A percentile compares a stretch with the other conserved stretches of the same genome.
Conservation (phyloP, 1,284 basidiomycete genomes). For the Moniliophthora roreri region DNA sequence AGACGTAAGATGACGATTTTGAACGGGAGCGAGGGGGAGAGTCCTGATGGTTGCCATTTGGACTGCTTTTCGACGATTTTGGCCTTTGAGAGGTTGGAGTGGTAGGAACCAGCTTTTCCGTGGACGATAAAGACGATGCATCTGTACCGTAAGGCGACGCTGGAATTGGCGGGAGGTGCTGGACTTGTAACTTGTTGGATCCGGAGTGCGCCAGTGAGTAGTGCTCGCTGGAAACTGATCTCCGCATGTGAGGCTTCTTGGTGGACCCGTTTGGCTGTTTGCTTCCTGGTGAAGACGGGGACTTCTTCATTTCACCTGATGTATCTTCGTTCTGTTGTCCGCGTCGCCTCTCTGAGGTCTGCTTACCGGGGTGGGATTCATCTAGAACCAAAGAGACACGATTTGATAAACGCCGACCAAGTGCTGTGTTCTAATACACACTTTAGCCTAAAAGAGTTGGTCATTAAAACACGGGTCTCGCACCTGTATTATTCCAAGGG, state of each 20-base stretch:
- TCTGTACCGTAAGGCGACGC: conserved; percentile 59
- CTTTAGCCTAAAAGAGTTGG: conserved; percentile 2
- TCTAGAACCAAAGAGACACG: conserved; percentile 37
- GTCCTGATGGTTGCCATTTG: conserved; percentile 3
- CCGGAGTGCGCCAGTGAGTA: conserved; percentile 14
- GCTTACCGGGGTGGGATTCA: conserved; percentile 7
- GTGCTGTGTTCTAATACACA: conserved; percentile 63
- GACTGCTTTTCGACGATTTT: conserved; percentile 6
- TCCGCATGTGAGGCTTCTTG: conserved; percentile 29
- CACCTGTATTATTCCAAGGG: conserved; percentile 84
- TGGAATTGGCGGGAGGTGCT: conserved; percentile 58
- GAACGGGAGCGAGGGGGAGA: conserved; percentile 27
- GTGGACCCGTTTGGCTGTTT: conserved; percentile 3
- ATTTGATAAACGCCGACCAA: conserved; percentile 66
- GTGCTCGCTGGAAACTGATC: conserved; percentile 40
- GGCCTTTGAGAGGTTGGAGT: conserved; percentile 27
- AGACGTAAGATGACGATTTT: conserved; percentile 51
- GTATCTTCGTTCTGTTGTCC: background rate
- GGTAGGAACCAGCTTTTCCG: background rate
- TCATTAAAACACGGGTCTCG: conserved; percentile 17
- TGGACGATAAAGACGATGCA: conserved; percentile 28
- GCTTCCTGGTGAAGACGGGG: conserved; percentile 4
- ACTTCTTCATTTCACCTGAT: conserved; percentile 4
- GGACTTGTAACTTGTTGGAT: conserved; percentile 18
- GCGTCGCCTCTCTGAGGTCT: conserved; percentile 9